These are phyloP conservation scores for Magnolia officinalis DNA, from an alignment of 164 flowering plant genomes.

Conservation along the genomic window DNA sequence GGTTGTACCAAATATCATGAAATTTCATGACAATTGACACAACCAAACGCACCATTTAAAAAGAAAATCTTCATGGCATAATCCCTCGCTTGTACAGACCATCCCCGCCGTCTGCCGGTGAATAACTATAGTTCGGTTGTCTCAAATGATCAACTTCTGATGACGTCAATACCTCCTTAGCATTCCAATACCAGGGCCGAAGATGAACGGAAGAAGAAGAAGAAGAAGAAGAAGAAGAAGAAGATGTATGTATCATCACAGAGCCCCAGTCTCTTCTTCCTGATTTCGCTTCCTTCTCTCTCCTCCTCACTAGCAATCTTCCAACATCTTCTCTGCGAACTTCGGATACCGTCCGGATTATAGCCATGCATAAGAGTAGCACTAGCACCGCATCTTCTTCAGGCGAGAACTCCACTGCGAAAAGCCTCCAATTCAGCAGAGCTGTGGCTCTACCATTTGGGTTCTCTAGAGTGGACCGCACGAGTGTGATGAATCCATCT, in stretches of 20 bases:
- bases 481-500: conserved; percentile 68
- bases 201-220: conserved; percentile 40
- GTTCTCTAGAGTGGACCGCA: conserved; percentile 62
- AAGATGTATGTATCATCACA: conserved; percentile 49
- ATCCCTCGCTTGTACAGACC: conserved; percentile 58
- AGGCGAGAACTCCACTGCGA: conserved; percentile 63
- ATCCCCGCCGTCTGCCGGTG: conserved; percentile 76
- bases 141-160: conserved; percentile 25
- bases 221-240: conserved; percentile 10
- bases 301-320: conserved; percentile 55
- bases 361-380: conserved; percentile 59
- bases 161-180: conserved; percentile 42
- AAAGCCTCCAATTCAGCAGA: conserved; percentile 76
- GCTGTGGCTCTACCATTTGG: conserved; percentile 82
- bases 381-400: conserved; percentile 83
- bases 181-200: conserved; percentile 87
- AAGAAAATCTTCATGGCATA: conserved; percentile 12
- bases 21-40: too few relatives aligned
- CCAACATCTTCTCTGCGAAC: conserved; percentile 70
- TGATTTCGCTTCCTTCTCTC: conserved; percentile 56
- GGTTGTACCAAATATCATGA: too few relatives aligned
- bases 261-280: conserved; percentile 95
- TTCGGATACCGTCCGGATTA: conserved; percentile 64
- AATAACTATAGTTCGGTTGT: conserved; percentile 34
- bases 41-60: too few relatives aligned